Evolutionary conservation across 441 rosid species (phyloP), one percentile per base, ranked within the genome.

Genomic region (Pelargonium myrrhifolium): DNA sequence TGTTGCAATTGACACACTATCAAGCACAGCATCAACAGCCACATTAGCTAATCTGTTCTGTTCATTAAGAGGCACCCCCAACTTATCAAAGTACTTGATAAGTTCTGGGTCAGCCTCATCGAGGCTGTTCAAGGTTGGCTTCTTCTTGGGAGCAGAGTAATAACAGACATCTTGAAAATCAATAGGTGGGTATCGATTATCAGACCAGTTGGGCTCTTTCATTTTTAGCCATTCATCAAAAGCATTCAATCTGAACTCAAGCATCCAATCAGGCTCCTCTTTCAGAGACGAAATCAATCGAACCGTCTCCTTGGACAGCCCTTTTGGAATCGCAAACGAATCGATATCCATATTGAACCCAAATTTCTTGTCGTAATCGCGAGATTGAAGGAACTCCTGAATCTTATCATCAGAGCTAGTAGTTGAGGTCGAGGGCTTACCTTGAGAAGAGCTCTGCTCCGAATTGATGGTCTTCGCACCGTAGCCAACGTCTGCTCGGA

Each of bases 221-320:
- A 91, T 43, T 28, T 75, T 83, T 78, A 89, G 31, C 71, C 89
- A 92, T 73, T 81, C 90, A 35, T 84, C 96, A 53, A 82, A 92
- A 60, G 99, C 97, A 71, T 78, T 82, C 66, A 89, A 70, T 63
- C 99, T 83, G 64, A 86, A 83, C 56, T 89, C 87, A 64, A 93
- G 87, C 98, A 90, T 90, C 97, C 97, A 93, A 49, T 76, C 88
- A 9, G 97, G 95, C 73, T 91, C 99, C 4, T 81, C 90, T 68
- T 94, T 94, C 62, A 86, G 70, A 6, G 77, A 69, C 26, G 96
- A 91, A n/a, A 94, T 89, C 62, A 72, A 28, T 17, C 86, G 78
- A 55, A 91, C 80, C 0, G 97, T 89, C 55, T 88, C 96, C 47
- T 73, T 80, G 0, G 91, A 80, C 55, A 94, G 90, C n/a, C 97